Evolutionary conservation across 2,329 filamentous ascomycete species (phyloP), one percentile per base, ranked within the genome.

Genomic region (Colletotrichum spaethianum): DNA sequence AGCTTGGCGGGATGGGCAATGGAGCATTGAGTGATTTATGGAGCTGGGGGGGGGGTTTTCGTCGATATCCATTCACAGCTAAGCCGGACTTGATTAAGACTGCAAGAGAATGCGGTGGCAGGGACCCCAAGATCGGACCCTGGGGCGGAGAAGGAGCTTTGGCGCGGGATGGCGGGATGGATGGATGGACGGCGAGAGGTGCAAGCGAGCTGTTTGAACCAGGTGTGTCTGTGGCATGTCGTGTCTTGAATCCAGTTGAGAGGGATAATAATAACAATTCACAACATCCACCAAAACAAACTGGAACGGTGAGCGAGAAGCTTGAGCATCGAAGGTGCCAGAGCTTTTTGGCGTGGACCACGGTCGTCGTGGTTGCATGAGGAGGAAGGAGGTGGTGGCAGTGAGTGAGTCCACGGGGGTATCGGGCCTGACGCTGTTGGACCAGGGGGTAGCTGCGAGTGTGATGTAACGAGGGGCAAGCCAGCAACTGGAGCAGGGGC

Each of bases 391-490:
- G 40, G 48, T 36, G 67, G 67, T 70, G 55, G 62, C 55, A 66
- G 67, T 66, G 62, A 44, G 44, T 31, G 60, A 63, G 55, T 60
- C 55, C 53, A 64, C 66, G 66, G 61, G 67, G 61, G 63, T 67
- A 52, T 67, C 56, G 68, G 63, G 67, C 68, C 59, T 71, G 65
- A 50, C 67, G 53, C 52, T 66, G 59, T 50, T 62, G 46, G 56
- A 71, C 68, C 63, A 63, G 68, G 67, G 67, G 63, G 48, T 67
- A 70, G 68, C 68, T 70, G 63, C 40, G 63, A 62, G 56, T 56
- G 67, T 70, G 68, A 70, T 70, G 68, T 70, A 70, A 70, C 68
- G 68, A 70, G 68, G 67, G 68, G 68, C 68, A 70, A 46, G 63
- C 63, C 68, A 70, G 67, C 61, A 70, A 23, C 44, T 52, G 23